Base-by-base conservation (phyloP, 768 basidiomycete species). In the Podaxis rugospora region DNA sequence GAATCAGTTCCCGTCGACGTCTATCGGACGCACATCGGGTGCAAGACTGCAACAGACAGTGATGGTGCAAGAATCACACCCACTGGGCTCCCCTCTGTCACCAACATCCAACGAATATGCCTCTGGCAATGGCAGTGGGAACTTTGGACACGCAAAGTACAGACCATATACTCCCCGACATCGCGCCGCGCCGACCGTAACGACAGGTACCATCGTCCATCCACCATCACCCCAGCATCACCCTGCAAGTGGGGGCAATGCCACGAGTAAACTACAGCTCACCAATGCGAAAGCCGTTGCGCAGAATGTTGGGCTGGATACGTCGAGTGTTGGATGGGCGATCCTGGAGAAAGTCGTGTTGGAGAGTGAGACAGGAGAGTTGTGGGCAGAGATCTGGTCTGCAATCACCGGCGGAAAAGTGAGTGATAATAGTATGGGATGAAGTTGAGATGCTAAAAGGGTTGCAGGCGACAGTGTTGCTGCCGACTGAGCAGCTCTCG, bases 111-210 rank as follows among this genome's bases (percentile, higher is more conserved):
- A 63, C 11, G 65, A 63, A 32, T 32, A 32, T 0, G 9, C 32
- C 32, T 32, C 32, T 37, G 66, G 63, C 7, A 42, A 37, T 1
- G 18, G 42, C 42, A 44, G 42, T 3, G 39, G 39, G 6, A 44
- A 18, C 42, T 44, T 44, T 44, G 5, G 25, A 36, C 27, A 60
- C 70, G 3, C 77, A 84, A 80, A 80, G 63, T 93, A 92, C 74
- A 82, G 88, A 1, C 86, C 90, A 1, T 92, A 93, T 65, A 92
- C 89, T 0, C 90, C 91, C 0, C 75, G 87, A 23, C 90, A 91
- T 46, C 84, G 88, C 47, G 52, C 44, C 14, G 72, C 78, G 18
- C 73, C 78, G 16, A 76, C 78, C 7, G 71, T 79, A 11, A 78
- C 82, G 10, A 80, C 83, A 10, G 80, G 80, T 27, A 81, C 83